Conservation (phyloP, 257 asterid genomes). For the Agastache rugosa region DNA sequence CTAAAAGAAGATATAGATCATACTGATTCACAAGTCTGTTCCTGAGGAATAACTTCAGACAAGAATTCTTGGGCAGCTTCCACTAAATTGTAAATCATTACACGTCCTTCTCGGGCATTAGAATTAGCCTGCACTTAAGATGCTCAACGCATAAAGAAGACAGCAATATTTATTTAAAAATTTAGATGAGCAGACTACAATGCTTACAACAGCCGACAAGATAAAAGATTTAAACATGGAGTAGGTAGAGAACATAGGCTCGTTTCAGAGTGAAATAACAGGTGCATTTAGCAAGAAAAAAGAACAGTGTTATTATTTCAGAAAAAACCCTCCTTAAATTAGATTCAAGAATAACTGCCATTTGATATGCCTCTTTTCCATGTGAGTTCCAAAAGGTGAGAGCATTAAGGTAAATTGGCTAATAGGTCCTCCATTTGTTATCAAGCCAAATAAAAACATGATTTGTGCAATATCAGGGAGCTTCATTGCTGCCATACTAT, state of each 20-base stretch:
- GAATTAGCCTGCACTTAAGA: conserved; percentile 72
- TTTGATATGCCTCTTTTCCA: not conserved
- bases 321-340: not conserved
- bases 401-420: conserved; percentile 26
- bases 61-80: conserved; percentile 99
- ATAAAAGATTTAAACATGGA: not conserved
- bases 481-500: not conserved
- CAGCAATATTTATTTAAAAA: not conserved
- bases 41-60: conserved; percentile 85
- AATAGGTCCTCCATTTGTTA: conserved; percentile 2
- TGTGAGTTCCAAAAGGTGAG: conserved; percentile 5
- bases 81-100: conserved; percentile 94
- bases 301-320: not conserved
- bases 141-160: not conserved
- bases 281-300: not conserved
- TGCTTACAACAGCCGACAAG: not conserved
- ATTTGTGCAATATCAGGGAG: conserved; percentile 5
- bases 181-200: not conserved
- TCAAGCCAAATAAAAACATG: not conserved
- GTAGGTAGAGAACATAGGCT: not conserved
- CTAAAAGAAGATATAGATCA: conserved; percentile 40
- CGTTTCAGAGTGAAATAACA: not conserved
- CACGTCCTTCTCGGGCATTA: conserved; percentile 98
- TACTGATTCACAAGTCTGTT: conserved; percentile 59
- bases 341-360: conserved; percentile 12